Conservation (phyloP, 768 basidiomycete genomes). For the Serendipita sp. region DNA sequence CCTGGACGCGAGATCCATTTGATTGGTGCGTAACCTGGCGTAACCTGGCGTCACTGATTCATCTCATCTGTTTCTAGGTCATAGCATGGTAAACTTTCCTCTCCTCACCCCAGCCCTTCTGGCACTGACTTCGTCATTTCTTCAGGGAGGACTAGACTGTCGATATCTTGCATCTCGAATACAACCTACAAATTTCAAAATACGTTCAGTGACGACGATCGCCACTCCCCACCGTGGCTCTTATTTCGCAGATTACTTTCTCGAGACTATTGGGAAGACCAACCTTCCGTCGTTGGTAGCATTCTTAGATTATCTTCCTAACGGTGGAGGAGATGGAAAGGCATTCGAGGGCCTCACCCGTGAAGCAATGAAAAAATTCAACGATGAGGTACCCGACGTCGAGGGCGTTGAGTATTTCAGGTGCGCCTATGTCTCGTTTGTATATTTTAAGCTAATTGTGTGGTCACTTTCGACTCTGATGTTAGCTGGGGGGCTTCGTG, state of each 20-base stretch:
- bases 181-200: constrained; percentile 54
- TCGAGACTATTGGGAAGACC: constrained; percentile 47
- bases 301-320: constrained; percentile 64
- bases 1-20: constrained; percentile 77
- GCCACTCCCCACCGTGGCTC: constrained; percentile 91
- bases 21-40: constrained; percentile 33
- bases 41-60: neutral
- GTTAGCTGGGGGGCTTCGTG: constrained; percentile 77
- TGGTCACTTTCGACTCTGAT: too few relatives aligned
- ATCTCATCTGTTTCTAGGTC: constrained; percentile 29
- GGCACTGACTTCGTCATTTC: constrained; percentile 6
- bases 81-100: constrained; percentile 44
- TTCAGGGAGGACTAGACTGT: constrained; percentile 81
- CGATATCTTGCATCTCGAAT: constrained; percentile 77
- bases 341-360: constrained; percentile 82
- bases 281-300: constrained; percentile 28
- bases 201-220: constrained; percentile 83
- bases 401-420: constrained; percentile 69
- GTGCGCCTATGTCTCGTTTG: too few relatives aligned
- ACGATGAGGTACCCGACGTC: constrained; percentile 67
- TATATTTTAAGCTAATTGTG: too few relatives aligned
- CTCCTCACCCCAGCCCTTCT: neutral
- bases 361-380: constrained; percentile 77
- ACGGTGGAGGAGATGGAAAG: constrained; percentile 85
- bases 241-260: constrained; percentile 81